Conservation (phyloP, 2,329 filamentous ascomycete species). For the Hypoxylon sp. region DNA sequence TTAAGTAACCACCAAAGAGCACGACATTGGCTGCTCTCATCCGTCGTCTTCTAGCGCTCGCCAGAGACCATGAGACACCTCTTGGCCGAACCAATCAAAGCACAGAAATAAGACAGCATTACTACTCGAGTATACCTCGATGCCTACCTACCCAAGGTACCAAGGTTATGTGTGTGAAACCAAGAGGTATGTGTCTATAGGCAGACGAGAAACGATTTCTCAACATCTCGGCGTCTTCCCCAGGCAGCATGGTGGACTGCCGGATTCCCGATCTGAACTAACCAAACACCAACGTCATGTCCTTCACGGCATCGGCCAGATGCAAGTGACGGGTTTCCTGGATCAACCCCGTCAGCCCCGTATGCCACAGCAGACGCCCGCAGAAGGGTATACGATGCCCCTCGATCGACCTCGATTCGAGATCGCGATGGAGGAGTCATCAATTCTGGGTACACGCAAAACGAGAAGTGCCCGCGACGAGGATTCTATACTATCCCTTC, state of each 20-base stretch:
- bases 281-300: slow-evolving; percentile 14
- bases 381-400: background rate
- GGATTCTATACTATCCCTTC: background rate
- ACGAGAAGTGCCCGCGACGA: background rate
- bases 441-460: slow-evolving; percentile 6
- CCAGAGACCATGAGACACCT: background rate
- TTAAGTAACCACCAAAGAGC: too few relatives aligned
- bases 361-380: slow-evolving; percentile 3
- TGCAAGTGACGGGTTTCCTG: background rate
- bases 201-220: slow-evolving; percentile 16
- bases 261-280: slow-evolving; percentile 10
- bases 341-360: background rate
- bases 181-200: too few relatives aligned
- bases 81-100: too few relatives aligned
- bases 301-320: background rate
- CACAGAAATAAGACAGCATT: too few relatives aligned
- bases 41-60: background rate
- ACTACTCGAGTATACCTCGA: too few relatives aligned
- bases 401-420: slow-evolving; percentile 11
- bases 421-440: slow-evolving; percentile 1
- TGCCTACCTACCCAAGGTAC: too few relatives aligned
- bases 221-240: slow-evolving; percentile 11
- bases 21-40: slow-evolving; percentile 2
- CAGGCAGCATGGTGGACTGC: slow-evolving; percentile 25
- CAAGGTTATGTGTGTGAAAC: too few relatives aligned